phyloP scores from a whole-genome alignment of 257 asterid genomes.

The Galeopsis tetrahit region DNA sequence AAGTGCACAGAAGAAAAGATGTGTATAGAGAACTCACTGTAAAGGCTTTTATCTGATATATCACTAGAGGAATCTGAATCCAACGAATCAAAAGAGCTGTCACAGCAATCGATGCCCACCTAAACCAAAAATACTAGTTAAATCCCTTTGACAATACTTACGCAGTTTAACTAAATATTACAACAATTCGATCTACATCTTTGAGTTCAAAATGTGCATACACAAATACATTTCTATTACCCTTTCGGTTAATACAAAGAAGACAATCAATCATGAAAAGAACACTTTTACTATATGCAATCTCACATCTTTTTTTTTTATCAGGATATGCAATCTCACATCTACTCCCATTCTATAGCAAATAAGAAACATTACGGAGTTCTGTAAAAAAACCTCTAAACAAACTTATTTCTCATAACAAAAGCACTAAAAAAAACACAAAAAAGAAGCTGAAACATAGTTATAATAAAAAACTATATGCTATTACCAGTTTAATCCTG shows the following conservation, averaged over 20 bases:
- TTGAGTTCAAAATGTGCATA: background rate
- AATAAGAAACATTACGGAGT: background rate
- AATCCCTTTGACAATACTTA: slow-evolving; percentile 14
- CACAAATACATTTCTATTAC: background rate
- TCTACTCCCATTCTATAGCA: slow-evolving; percentile 11
- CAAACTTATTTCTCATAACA: slow-evolving; percentile 4
- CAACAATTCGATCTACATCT: background rate
- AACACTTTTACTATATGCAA: slow-evolving; percentile 10
- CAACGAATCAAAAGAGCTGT: slow-evolving; percentile 71
- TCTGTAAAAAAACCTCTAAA: background rate
- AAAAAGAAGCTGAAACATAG: background rate
- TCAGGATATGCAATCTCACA: background rate
- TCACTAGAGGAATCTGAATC: slow-evolving; percentile 64
- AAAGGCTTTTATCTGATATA: slow-evolving; percentile 78
- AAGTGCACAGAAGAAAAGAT: slow-evolving; percentile 20
- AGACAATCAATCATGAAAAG: background rate
- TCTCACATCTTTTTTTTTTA: no score
- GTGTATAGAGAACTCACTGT: slow-evolving; percentile 56
- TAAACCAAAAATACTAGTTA: slow-evolving; percentile 40
- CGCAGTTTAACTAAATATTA: slow-evolving; percentile 11
- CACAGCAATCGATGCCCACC: slow-evolving; percentile 83
- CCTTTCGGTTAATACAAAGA: background rate
- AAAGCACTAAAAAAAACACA: background rate
- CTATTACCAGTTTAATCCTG: slow-evolving; percentile 77
- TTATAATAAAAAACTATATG: background rate